Evolutionary conservation across 2,329 filamentous ascomycete species (phyloP), one percentile per base, ranked within the genome.

Genomic region (Fusarium sp.): DNA sequence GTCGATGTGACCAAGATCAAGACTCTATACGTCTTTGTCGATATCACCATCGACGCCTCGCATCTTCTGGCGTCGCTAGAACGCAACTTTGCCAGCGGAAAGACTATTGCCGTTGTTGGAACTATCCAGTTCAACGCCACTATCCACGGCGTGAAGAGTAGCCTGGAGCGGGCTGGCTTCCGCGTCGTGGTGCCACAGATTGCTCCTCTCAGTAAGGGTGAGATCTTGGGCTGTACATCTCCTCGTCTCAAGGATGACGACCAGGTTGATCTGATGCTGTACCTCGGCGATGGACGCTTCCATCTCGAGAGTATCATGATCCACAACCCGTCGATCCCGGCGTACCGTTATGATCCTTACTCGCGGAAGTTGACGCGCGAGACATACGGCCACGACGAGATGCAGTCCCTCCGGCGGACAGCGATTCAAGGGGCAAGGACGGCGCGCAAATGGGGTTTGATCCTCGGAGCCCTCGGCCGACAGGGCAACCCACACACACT

Each of bases 271-370:
- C 81, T 93, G 68, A 90, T 97, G 49, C 83, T 97, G 1, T 97
- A 97, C 78, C 88, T 97, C 13, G 94, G 94, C 50, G 94, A 97
- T 76, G 94, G 94, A 11, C 88, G 94, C 64, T 97, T 97, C 83
- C 96, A 99, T 78, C 90, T 99, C 44, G 96, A 99, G 81, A 96
- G 93, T 75, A 95, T 96, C 76, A 99, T 99, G 95, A 99, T 99
- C 71, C 96, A 98, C 77, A 99, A 99, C 80, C 96, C 96, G 0
- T 81, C 84, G 5, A 88, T 97, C 34, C 92, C 95, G 0, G 95
- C 96, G 2, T 99, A 97, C 81, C 88, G 96, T 69, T 99, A 99
- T 79, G 96, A 99, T 77, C 96, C 96, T 0, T 99, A 99, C 81
- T 96, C 93, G 10, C 89, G 95, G 54, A 93, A 92, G 63, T 87